Evolutionary conservation across 495 filamentous ascomycete species (phyloP).

Genomic region (Penicillium samsonianum): DNA sequence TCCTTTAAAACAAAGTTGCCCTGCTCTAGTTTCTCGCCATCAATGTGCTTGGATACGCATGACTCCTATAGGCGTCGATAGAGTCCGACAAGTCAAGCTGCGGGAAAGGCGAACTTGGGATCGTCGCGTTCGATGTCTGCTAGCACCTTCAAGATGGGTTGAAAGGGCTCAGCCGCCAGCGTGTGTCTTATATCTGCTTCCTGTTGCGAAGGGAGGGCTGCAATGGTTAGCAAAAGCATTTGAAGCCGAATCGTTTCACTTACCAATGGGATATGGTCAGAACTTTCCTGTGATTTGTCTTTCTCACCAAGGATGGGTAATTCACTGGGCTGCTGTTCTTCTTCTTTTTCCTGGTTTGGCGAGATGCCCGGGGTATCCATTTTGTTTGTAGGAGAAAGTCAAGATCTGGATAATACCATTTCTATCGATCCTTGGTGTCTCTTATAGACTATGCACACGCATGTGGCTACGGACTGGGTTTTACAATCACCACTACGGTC

Average conservation of each 20-base stretch:
- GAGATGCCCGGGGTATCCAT: background rate
- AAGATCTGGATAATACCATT: background rate
- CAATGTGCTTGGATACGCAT: slow-evolving; percentile 7
- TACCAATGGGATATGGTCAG: slow-evolving; percentile 7
- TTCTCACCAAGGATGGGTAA: slow-evolving; percentile 1
- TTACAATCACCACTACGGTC: background rate
- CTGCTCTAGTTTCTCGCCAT: slow-evolving; percentile 7
- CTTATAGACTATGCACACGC: slow-evolving; percentile 6
- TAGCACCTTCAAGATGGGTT: background rate
- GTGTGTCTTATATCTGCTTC: slow-evolving; percentile 2
- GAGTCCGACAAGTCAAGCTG: background rate
- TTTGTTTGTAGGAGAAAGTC: slow-evolving; percentile 1
- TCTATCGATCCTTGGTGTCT: background rate
- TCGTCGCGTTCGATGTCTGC: slow-evolving; percentile 10
- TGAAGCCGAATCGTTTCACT: background rate
- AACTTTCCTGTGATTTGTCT: background rate
- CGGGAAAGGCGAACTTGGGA: slow-evolving; percentile 7
- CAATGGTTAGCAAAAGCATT: slow-evolving; percentile 2
- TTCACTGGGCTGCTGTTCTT: slow-evolving; percentile 3
- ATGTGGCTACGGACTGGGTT: background rate
- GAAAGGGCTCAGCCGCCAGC: background rate
- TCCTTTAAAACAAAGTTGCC: slow-evolving; percentile 8
- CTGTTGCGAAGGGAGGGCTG: slow-evolving; percentile 2
- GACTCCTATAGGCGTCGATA: slow-evolving; percentile 7
- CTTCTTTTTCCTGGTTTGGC: background rate